Evolutionary conservation across 2,329 filamentous ascomycete genomes (phyloP).

Genomic region (Polychaeton citri): DNA sequence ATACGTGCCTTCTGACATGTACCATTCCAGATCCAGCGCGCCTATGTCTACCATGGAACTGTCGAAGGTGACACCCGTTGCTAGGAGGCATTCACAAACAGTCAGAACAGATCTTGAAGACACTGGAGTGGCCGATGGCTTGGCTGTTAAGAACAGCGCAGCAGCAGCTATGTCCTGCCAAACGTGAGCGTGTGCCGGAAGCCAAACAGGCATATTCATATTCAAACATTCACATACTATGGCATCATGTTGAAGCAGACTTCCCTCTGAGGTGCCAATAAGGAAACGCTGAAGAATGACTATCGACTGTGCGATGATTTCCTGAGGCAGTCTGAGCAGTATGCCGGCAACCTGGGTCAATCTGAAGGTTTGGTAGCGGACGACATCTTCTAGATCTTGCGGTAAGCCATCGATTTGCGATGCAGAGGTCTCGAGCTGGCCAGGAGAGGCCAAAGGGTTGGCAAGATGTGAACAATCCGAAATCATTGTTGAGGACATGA

Average conservation of each 20-base stretch:
- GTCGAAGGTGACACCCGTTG: constrained; percentile 44
- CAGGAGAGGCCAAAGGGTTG: constrained; percentile 60
- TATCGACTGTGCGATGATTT: constrained; percentile 73
- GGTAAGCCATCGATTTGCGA: constrained; percentile 48
- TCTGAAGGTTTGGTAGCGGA: constrained; percentile 58
- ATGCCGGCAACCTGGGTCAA: constrained; percentile 69
- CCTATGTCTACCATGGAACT: constrained; percentile 20
- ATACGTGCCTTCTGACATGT: constrained; percentile 62
- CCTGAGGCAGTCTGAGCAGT: constrained; percentile 71
- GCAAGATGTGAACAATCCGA: constrained; percentile 36
- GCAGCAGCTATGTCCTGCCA: constrained; percentile 67
- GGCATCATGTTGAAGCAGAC: constrained; percentile 36
- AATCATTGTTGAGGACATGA: constrained; percentile 13
- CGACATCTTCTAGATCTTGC: constrained; percentile 53
- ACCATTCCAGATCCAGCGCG: constrained; percentile 21
- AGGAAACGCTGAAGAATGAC: constrained; percentile 73
- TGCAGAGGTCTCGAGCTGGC: constrained; percentile 49
- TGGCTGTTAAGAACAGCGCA: constrained; percentile 66
- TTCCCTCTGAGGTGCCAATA: constrained; percentile 44
- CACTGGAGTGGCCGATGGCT: constrained; percentile 64
- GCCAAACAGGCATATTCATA: background rate
- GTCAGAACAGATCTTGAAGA: constrained; percentile 71
- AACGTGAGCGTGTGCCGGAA: no score
- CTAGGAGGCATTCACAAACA: constrained; percentile 70
- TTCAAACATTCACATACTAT: constrained; percentile 25